Evolutionary conservation across 2,329 filamentous ascomycete genomes (phyloP).

Genomic region (Ascochyta lentis): DNA sequence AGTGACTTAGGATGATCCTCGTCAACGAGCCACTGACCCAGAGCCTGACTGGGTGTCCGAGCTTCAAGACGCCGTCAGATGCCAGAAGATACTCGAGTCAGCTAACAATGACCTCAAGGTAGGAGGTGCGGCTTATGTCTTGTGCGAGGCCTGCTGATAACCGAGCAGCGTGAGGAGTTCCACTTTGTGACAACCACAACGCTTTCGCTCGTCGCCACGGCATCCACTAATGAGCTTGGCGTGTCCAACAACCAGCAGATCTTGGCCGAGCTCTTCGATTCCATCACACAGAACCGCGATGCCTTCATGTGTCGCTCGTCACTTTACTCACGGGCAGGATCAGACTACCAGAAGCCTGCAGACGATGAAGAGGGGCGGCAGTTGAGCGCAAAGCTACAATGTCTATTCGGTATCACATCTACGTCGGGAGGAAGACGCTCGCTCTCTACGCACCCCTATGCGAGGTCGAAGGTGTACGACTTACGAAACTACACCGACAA

Average conservation of each 20-base stretch:
- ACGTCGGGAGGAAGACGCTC: conserved; percentile 41
- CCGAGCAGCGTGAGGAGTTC: conserved; percentile 41
- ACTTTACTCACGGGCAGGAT: conserved; percentile 61
- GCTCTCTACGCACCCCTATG: conserved; percentile 63
- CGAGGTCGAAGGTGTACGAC: conserved; percentile 75
- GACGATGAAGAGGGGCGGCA: conserved; percentile 60
- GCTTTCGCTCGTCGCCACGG: conserved; percentile 42
- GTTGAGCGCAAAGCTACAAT: conserved; percentile 73
- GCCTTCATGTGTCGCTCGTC: conserved; percentile 70
- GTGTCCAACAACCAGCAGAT: conserved; percentile 56
- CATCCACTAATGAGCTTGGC: conserved; percentile 48
- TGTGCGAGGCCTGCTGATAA: conserved; percentile 12
- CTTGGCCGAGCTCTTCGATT: conserved; percentile 50
- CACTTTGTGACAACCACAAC: conserved; percentile 50
- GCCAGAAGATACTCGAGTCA: conserved; percentile 55
- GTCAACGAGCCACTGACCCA: conserved; percentile 28
- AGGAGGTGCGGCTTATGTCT: not conserved
- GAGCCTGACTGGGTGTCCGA: conserved; percentile 43
- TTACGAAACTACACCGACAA: conserved; percentile 68
- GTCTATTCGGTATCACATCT: conserved; percentile 69
- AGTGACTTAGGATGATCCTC: conserved; percentile 49
- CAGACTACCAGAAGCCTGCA: conserved; percentile 48
- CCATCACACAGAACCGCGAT: conserved; percentile 59
- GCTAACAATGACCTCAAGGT: conserved; percentile 51
- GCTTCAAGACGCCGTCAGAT: conserved; percentile 40